phyloP scores from a whole-genome alignment of 2,329 filamentous ascomycete genomes.

The Epichloe gansuensis region DNA sequence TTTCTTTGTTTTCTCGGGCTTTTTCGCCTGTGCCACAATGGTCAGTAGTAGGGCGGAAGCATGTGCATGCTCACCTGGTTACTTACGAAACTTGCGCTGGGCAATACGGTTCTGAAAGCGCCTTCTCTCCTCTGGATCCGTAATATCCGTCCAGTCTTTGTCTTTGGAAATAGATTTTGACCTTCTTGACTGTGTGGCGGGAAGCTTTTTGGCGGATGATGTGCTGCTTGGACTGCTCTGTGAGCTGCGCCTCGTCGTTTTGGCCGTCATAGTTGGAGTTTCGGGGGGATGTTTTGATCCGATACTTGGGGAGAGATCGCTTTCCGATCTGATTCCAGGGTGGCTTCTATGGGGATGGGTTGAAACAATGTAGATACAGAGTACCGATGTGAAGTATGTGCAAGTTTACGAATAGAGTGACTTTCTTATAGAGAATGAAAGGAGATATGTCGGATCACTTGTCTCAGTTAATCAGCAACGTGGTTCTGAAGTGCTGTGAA shows the following conservation, averaged over 20 bases:
- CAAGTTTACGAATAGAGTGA: background rate
- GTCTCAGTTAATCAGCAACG: background rate
- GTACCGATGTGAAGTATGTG: no score
- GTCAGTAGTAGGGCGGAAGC: slow-evolving; percentile 5
- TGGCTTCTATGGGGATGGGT: background rate
- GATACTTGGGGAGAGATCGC: background rate
- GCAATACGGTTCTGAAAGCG: slow-evolving; percentile 67
- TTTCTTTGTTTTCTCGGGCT: slow-evolving; percentile 53
- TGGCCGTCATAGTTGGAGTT: background rate
- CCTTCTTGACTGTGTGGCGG: slow-evolving; percentile 20
- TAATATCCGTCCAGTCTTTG: slow-evolving; percentile 57
- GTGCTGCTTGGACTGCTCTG: slow-evolving; percentile 7
- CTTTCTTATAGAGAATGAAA: background rate
- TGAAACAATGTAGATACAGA: no score
- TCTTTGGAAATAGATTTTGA: slow-evolving; percentile 30
- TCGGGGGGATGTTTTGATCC: background rate
- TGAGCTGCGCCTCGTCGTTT: slow-evolving; percentile 12
- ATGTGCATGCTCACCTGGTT: no score
- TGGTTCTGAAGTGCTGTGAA: background rate
- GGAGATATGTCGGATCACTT: no score
- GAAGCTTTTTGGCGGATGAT: slow-evolving; percentile 14
- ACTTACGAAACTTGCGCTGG: slow-evolving; percentile 62
- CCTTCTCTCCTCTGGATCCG: slow-evolving; percentile 56
- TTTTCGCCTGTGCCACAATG: slow-evolving; percentile 46
- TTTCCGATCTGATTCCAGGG: background rate